These are phyloP conservation scores for Quercus tomentella DNA, from an alignment of 331 rosid species.

Conservation along the genomic window DNA sequence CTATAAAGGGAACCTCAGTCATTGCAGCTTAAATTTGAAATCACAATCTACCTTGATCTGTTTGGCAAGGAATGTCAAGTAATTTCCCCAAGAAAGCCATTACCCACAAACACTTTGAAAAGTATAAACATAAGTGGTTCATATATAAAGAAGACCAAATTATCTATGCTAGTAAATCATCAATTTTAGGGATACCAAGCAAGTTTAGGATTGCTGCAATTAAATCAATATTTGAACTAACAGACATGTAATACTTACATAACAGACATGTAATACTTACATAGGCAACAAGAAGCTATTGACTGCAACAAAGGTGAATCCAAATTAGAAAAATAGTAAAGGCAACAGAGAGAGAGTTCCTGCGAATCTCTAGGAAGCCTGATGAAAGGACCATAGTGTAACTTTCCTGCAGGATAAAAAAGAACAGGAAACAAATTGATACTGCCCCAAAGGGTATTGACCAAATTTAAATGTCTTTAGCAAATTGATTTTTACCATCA, in stretches of 20 bases:
- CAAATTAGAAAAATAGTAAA: constrained; percentile 64
- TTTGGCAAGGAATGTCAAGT: not conserved
- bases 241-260: constrained; percentile 42
- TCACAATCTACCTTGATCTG: not conserved
- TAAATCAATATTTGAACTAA: constrained; percentile 1
- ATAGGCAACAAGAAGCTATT: constrained; percentile 66
- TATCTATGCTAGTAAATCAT: not conserved
- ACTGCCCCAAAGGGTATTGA: constrained; percentile 2
- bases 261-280: constrained; percentile 45
- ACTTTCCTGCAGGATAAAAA: constrained; percentile 49
- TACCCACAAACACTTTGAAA: not conserved
- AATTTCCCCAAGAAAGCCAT: not conserved
- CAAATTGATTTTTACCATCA: constrained; percentile 46
- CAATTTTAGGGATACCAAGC: not conserved
- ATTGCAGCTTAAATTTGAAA: not conserved
- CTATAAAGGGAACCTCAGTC: not conserved
- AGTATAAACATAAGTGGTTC: not conserved
- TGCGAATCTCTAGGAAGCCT: constrained; percentile 74
- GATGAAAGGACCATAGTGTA: constrained; percentile 64
- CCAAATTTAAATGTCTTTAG: not conserved
- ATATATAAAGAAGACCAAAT: not conserved
- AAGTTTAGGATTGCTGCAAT: constrained; percentile 3
- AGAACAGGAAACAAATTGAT: constrained; percentile 16
- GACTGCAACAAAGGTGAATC: constrained; percentile 54
- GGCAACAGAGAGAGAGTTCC: constrained; percentile 67